Evolutionary conservation across 208 protist species (phyloP), one percentile per base, ranked within the genome.

Genomic region (Trypanosoma avium): DNA sequence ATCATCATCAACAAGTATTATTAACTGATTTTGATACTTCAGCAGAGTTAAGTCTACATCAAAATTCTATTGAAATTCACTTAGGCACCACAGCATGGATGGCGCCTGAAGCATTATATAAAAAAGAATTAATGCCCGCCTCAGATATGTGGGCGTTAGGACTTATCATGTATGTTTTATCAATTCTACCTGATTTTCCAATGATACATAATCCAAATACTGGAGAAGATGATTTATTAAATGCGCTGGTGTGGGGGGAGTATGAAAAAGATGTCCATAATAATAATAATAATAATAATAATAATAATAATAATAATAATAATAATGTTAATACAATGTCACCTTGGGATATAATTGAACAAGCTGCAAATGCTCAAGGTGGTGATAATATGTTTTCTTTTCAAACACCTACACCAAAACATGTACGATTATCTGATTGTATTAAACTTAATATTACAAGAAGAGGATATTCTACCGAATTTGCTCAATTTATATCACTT

Each of bases 111-210:
- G 79, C 81, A 40, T 45, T 83, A 32, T 72, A 81, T 57, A 66
- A 79, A 3, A 71, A 80, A 52, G 67, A 75, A 10, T 59, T 90
- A 35, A 88, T 84, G 75, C 78, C 84, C 21, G 81, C 77, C 36
- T 92, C 88, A 1, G 88, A 95, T 33, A 84, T 92, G 78, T 95
- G 81, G 79, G 77, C 69, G n/a, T 55, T 92, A 1, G 88, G 88
- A 32, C 76, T 95, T 26, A 50, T 92, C n/a, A 67, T 92, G 9
- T 92, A 88, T 52, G 81, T 91, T 21, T 54, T 95, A 50, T 69
- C 77, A 0, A 75, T 88, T 59, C 75, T 91, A 57, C 88, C 88
- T 0, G 80, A 90, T 35, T 95, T 84, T 53, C 82, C 86, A 10
- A 88, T 87, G 83, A 76, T 92, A 43, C 8, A 70, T 33, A 77